These are phyloP conservation scores for Phytophthora litchii DNA, from an alignment of 352 stramenopile genomes.

Conservation along the genomic window DNA sequence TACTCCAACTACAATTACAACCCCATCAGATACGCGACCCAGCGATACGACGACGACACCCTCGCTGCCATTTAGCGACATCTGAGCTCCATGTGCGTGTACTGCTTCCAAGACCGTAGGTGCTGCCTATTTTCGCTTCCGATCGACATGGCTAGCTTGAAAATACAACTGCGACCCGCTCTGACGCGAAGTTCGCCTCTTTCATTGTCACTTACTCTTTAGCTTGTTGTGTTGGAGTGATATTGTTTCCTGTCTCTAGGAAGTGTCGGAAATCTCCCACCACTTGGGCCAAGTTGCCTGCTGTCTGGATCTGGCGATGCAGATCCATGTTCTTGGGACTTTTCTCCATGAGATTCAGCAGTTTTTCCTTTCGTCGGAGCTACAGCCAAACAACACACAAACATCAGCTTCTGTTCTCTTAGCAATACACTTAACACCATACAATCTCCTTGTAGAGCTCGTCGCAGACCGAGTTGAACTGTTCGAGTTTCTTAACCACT, in stretches of 20 bases:
- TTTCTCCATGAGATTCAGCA: conserved; percentile 88
- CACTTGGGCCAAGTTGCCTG: conserved; percentile 82
- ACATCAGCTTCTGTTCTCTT: conserved; percentile 11
- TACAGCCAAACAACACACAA: conserved; percentile 27
- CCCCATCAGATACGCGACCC: conserved; percentile 21
- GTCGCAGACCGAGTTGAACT: conserved; percentile 90
- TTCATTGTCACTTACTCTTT: conserved; percentile 40
- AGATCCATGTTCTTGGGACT: conserved; percentile 83
- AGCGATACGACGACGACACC: conserved; percentile 23
- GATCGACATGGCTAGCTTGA: conserved; percentile 22
- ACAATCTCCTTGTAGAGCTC: conserved; percentile 91
- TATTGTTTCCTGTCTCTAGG: conserved; percentile 66
- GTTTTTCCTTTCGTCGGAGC: conserved; percentile 82
- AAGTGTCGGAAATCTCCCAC: conserved; percentile 86
- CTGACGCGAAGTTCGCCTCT: conserved; percentile 19
- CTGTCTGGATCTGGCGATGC: conserved; percentile 87
- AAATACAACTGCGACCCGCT: conserved; percentile 37
- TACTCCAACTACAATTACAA: conserved; percentile 16
- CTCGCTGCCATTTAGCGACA: conserved; percentile 39
- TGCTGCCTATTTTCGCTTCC: conserved; percentile 33
- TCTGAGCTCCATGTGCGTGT: conserved; percentile 28
- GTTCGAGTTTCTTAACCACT: conserved; percentile 87
- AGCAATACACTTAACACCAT: conserved; percentile 12
- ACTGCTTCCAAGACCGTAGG: conserved; percentile 27
- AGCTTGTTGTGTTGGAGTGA: conserved; percentile 33